Base-by-base conservation (phyloP, 2,329 filamentous ascomycete species). In the Pseudogymnoascus sp. region DNA sequence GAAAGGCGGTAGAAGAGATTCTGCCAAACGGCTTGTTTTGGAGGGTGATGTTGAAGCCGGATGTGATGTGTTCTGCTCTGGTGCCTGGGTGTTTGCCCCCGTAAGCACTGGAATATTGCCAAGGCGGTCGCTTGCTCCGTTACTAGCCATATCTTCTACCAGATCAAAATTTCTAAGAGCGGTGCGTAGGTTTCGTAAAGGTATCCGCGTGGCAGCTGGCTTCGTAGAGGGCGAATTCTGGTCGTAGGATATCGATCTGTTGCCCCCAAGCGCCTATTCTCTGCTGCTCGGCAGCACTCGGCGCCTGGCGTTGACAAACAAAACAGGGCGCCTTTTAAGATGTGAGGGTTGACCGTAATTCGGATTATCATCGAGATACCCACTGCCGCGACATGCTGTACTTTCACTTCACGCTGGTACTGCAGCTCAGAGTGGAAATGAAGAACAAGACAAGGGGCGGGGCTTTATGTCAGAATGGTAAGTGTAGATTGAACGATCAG, bases 81-180 rank as follows among this genome's bases (percentile, higher is more conserved):
- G n/a, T 55, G 49, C 10, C 49, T 55, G 49, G 29, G 49, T 21
- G n/a, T 35, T 55, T 35, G 26, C 10, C 26, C n/a, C 45, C 45
- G n/a, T n/a, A 31, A 55, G 49, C 29, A 55, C 10, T 21, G 49
- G 49, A 55, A 55, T 55, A 35, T 14, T 35, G 29, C 49, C 49
- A 35, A 55, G 49, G 16, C 49, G 49, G 49, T 55, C 49, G 49
- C 29, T 35, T 55, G 29, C 29, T 55, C 49, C 49, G 49, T 55
- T 55, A 14, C 49, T 29, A 35, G 49, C 49, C 49, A 55, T 55
- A 21, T 33, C 29, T 33, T 33, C 49, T 55, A 55, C 29, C 10
- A 2, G 29, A 29, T 55, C 10, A 14, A 33, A 55, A 55, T 35
- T 33, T 21, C 4, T 29, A 21, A 29, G 6, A 5, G 29, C 11